phyloP scores from a whole-genome alignment of 2,329 filamentous ascomycete genomes.

The Dothideomycetidae sp. region DNA sequence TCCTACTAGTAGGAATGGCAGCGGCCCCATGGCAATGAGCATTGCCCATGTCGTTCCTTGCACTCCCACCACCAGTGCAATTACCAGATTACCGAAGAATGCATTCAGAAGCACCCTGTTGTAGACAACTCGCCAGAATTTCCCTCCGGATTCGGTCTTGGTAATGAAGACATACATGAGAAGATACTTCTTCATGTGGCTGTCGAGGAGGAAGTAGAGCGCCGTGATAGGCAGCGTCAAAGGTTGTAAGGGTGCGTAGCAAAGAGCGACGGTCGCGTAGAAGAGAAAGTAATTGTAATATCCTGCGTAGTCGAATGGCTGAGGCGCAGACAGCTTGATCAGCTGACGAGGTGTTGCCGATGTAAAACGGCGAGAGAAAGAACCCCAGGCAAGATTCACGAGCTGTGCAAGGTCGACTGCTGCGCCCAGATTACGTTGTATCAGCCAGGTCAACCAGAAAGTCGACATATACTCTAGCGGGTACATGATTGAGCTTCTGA shows the following conservation, averaged over 20 bases:
- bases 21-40: slow-evolving; percentile 52
- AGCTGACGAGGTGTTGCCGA: slow-evolving; percentile 79
- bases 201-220: slow-evolving; percentile 78
- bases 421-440: slow-evolving; percentile 85
- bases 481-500: slow-evolving; percentile 51
- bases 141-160: slow-evolving; percentile 88
- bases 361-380: slow-evolving; percentile 69
- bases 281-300: slow-evolving; percentile 99
- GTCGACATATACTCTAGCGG: slow-evolving; percentile 68
- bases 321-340: slow-evolving; percentile 85
- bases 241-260: slow-evolving; percentile 73
- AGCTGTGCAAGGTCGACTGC: slow-evolving; percentile 88
- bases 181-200: slow-evolving; percentile 87
- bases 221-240: slow-evolving; percentile 75
- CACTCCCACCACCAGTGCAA: slow-evolving; percentile 61
- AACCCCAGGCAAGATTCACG: slow-evolving; percentile 70
- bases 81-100: slow-evolving; percentile 63
- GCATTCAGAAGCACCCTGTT: slow-evolving; percentile 81
- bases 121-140: slow-evolving; percentile 82
- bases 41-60: slow-evolving; percentile 42
- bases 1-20: slow-evolving; percentile 60
- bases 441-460: slow-evolving; percentile 87
- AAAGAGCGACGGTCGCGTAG: slow-evolving; percentile 79
- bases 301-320: slow-evolving; percentile 82
- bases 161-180: slow-evolving; percentile 86